Evolutionary conservation across 768 basidiomycete species (phyloP), one percentile per base, ranked within the genome.

Genomic region (Lactarius indigo): DNA sequence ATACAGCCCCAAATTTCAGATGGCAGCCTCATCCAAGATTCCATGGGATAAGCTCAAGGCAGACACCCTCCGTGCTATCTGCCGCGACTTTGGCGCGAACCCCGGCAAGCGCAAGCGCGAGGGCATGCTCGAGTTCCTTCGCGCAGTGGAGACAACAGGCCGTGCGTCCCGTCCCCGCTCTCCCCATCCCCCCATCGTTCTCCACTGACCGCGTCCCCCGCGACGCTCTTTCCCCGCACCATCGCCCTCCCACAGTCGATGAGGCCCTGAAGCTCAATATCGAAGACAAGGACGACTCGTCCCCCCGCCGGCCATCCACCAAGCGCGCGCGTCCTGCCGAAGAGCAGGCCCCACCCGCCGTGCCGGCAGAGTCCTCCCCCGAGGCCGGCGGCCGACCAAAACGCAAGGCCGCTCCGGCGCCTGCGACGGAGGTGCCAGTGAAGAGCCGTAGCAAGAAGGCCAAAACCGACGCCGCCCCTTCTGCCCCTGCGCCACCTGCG

Each of bases 21-120:
- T 70, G 66, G 33, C 35, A 6, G 23, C 57, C 23, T 0, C 66
- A 31, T 65, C 71, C 30, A 59, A 69, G 26, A 68, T 74, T 30
- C 74, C 74, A 30, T 74, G 74, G 74, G 72, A 70, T 13, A 61
- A 54, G 13, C 64, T 74, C 52, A 72, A 70, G 35, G 65, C 64
- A 30, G 71, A 73, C n/a, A 74, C 74, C 2, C 57, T 74, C 42
- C 72, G 71, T 57, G 65, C 70, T 2, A 65, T 74, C 18, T 64
- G 68, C 64, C 67, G 68, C 28, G 74, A 74, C 64, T 68, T 74
- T 39, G 74, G 73, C 41, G 66, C 73, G 20, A 59, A 64, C 28
- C 59, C 59, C 6, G 68, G 64, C 58, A 63, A 56, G 50, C 64
- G 64, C 33, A 69, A 68, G 59, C 69, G 71, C 54, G 65, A 69